These are phyloP conservation scores for Ustilago curta DNA, from an alignment of 1,284 basidiomycete species.

Conservation along the genomic window DNA sequence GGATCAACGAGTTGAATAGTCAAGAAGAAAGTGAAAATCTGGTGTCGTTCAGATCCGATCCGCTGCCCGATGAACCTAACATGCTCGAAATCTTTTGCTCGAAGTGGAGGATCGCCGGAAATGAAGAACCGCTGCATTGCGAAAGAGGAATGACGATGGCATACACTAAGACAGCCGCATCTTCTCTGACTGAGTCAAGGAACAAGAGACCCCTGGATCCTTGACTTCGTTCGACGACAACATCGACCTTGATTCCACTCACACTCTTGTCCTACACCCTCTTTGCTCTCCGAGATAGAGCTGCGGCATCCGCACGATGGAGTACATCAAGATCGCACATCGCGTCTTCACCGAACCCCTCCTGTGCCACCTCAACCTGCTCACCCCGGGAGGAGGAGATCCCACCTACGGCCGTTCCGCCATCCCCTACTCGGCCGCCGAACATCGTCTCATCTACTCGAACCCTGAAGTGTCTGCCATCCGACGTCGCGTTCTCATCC, in stretches of 20 bases:
- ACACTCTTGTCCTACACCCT: neutral
- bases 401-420: conserved; percentile 62
- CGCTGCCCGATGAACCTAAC: conserved; percentile 3
- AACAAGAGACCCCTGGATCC: neutral
- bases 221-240: neutral
- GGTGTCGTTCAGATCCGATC: conserved; percentile 24
- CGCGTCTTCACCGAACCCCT: conserved; percentile 62
- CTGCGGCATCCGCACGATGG: conserved; percentile 21
- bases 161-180: neutral
- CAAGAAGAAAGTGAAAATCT: conserved; percentile 17
- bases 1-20: neutral
- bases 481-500: conserved; percentile 53
- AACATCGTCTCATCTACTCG: conserved; percentile 62
- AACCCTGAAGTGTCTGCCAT: conserved; percentile 59
- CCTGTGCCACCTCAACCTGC: conserved; percentile 55
- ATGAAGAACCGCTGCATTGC: neutral
- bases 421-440: conserved; percentile 53
- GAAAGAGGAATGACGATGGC: neutral
- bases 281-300: neutral
- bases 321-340: conserved; percentile 44
- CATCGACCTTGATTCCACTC: neutral
- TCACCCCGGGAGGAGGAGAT: conserved; percentile 57
- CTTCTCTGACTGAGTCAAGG: neutral
- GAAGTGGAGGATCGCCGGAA: conserved; percentile 6
- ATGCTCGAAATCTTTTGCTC: neutral